Percentiles rank a stretch among this genome's conserved stretches.
Conservation (phyloP, 345 rosid species). For the Cardamine chenopodiifolia region DNA sequence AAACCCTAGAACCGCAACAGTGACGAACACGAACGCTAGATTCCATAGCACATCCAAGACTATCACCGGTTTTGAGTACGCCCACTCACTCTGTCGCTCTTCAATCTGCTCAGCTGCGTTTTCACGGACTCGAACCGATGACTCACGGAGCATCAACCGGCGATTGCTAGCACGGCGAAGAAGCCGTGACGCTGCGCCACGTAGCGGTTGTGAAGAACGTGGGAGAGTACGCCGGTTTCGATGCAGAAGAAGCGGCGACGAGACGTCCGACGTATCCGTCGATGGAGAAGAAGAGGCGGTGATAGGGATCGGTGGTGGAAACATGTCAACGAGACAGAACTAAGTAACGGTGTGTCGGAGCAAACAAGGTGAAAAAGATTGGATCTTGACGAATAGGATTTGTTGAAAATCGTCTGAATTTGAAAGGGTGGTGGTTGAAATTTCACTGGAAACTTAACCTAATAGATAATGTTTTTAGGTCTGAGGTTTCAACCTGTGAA, state of each 20-base stretch:
- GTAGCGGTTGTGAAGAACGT: conserved; percentile 56
- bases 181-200: conserved; percentile 65
- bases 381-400: conserved; percentile 5
- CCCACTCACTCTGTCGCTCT: conserved; percentile 74
- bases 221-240: conserved; percentile 50
- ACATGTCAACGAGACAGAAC: conserved; percentile 30
- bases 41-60: conserved; percentile 75
- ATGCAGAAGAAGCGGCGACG: conserved; percentile 53
- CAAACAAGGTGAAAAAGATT: conserved; percentile 12
- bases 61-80: conserved; percentile 68
- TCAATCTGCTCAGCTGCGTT: conserved; percentile 88
- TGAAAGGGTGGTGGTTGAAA: not conserved
- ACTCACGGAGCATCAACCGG: conserved; percentile 74
- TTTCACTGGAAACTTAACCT: not conserved
- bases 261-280: conserved; percentile 34
- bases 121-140: conserved; percentile 79
- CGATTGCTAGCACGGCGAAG: conserved; percentile 73
- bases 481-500: conserved; percentile 12
- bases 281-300: conserved; percentile 37
- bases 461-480: conserved; percentile 13
- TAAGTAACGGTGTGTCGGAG: not conserved
- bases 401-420: not conserved
- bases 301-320: conserved; percentile 34
- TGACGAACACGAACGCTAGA: conserved; percentile 55
- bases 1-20: conserved; percentile 48